These are phyloP conservation scores for Colletotrichum cordylinicola DNA, from an alignment of 2,329 filamentous ascomycete species.

Conservation along the genomic window DNA sequence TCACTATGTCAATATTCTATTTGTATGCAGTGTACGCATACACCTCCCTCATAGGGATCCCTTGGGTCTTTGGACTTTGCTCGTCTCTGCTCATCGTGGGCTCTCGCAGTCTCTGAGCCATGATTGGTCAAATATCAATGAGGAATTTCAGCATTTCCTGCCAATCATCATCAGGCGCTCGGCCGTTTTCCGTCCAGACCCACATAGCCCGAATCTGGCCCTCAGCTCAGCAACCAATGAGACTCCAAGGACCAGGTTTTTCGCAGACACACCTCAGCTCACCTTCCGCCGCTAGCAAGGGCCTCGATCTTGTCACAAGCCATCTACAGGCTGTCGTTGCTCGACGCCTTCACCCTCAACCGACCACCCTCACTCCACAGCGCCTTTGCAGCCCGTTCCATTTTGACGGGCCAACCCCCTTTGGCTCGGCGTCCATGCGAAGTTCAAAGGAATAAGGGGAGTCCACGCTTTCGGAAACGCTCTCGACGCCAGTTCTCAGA, in stretches of 20 bases:
- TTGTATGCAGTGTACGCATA: no score
- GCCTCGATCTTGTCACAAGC: constrained; percentile 28
- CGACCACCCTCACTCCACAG: constrained; percentile 3
- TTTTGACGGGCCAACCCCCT: not conserved
- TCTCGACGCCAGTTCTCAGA: not conserved
- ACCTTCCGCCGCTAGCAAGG: constrained; percentile 31
- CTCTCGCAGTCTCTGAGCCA: not conserved
- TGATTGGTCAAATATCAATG: constrained; percentile 11
- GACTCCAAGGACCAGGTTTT: constrained; percentile 29
- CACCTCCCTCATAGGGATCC: not conserved
- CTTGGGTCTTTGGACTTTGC: not conserved
- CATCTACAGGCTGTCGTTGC: constrained; percentile 37
- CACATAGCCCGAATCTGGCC: constrained; percentile 20
- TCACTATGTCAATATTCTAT: no score
- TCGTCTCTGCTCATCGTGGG: constrained; percentile 9
- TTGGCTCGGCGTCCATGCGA: constrained; percentile 14
- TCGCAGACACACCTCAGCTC: constrained; percentile 38
- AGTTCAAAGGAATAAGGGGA: not conserved
- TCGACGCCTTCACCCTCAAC: constrained; percentile 33
- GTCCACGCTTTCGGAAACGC: constrained; percentile 9
- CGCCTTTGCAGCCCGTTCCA: constrained; percentile 3
- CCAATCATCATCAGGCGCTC: constrained; percentile 13
- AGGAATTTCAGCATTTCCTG: constrained; percentile 11
- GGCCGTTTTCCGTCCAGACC: constrained; percentile 3
- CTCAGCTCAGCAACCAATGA: constrained; percentile 33